Evolutionary conservation across 208 protist genomes (phyloP).

Genomic region (Trypanosoma vivax): DNA sequence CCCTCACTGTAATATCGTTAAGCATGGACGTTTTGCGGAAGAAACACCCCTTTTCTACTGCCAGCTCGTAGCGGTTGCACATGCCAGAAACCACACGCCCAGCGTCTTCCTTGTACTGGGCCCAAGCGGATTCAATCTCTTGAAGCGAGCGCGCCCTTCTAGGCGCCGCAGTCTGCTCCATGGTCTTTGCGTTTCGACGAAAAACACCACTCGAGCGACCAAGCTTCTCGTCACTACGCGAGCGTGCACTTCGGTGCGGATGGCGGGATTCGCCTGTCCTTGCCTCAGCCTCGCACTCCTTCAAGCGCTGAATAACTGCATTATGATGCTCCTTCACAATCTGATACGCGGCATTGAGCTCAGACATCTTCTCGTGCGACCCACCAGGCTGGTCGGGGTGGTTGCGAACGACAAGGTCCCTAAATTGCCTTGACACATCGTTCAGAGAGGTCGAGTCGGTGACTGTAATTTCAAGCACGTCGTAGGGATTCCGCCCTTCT

Average conservation of each 20-base stretch:
- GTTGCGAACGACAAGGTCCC: conserved; percentile 74
- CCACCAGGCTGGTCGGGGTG: conserved; percentile 87
- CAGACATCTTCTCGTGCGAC: conserved; percentile 85
- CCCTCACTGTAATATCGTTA: conserved; percentile 81
- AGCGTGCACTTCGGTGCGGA: conserved; percentile 58
- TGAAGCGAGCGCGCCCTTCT: conserved; percentile 42
- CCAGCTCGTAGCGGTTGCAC: conserved; percentile 86
- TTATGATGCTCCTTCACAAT: conserved; percentile 87
- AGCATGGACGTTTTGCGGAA: conserved; percentile 76
- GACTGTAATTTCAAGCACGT: conserved; percentile 82
- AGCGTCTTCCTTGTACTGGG: conserved; percentile 57
- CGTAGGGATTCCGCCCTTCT: conserved; percentile 83
- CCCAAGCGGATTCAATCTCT: conserved; percentile 74
- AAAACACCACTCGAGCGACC: conserved; percentile 70
- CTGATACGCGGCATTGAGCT: conserved; percentile 85
- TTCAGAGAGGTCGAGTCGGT: conserved; percentile 63
- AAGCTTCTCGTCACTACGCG: conserved; percentile 61
- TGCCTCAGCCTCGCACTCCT: conserved; percentile 42
- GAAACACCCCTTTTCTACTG: conserved; percentile 76
- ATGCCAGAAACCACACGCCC: conserved; percentile 69
- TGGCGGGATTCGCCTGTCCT: conserved; percentile 54
- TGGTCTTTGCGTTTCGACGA: conserved; percentile 44
- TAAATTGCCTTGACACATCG: conserved; percentile 84
- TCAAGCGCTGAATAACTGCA: conserved; percentile 51
- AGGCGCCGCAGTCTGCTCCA: conserved; percentile 18